Base-by-base conservation (phyloP, 2,329 filamentous ascomycete genomes). In the Lomentospora prolificans region DNA sequence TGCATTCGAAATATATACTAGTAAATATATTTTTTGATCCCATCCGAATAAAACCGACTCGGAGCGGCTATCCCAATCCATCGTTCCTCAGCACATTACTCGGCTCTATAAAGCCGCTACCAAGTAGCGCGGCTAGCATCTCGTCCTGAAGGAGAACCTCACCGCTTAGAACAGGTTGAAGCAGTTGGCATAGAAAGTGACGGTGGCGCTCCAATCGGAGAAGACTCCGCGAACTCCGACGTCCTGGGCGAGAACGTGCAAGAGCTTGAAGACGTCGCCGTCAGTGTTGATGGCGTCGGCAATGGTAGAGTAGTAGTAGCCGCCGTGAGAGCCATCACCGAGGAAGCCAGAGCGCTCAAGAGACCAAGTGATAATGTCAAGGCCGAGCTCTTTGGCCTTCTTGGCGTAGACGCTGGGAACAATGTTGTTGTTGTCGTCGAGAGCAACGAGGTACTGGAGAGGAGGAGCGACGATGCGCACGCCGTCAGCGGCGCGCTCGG, bases 181-280 rank as follows among this genome's bases (percentile, higher is more conserved):
- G 69, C 85, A 89, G 63, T 86, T 89, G 60, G 84, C 85, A 67
- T 86, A 89, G 61, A 85, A 88, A 0, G 83, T 86, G 6, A 81
- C 77, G 0, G 84, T 86, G 9, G 81, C 80, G 14, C 79, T 78
- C 86, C 85, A 89, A 65, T 89, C 86, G 3, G 79, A 78, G 62
- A 89, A 89, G 59, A 89, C 75, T 3, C 75, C 82, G 28, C 71
- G 67, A 12, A 86, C 79, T 1, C 79, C 78, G 8, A 88, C 78
- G 61, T 87, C 69, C 60, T 76, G 72, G 2, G 74, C 78, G 58
- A 89, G 69, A 1, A 86, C 82, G 61, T 89, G 78, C 36, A 89
- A 65, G n/a, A 87, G 72, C 25, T 75, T 78, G 63, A 80, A 87
- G 63, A 85, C 77, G 59, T 88, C 83, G 2, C 85, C 85, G 60